Percentiles rank a stretch among this genome's conserved stretches.
Conservation (phyloP, 768 basidiomycete species). For the Amyloporia xantha region DNA sequence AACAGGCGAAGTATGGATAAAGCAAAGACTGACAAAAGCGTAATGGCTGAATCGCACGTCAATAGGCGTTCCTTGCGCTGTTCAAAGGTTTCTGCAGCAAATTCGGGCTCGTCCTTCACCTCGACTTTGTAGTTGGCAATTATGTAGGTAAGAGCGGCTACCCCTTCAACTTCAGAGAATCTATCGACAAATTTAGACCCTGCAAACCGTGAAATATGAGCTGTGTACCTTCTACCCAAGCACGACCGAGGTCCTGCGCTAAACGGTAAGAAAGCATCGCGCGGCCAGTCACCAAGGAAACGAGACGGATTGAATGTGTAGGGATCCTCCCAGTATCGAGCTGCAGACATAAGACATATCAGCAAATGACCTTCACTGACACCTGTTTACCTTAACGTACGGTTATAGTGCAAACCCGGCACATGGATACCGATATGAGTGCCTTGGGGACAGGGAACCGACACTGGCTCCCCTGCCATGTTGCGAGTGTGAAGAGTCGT, state of each 20-base stretch:
- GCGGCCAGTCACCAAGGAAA: slow-evolving; percentile 47
- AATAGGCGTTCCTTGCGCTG: slow-evolving; percentile 30
- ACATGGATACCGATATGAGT: slow-evolving; percentile 21
- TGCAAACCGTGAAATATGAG: not conserved
- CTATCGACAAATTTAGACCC: too few species aligned
- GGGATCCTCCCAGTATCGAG: slow-evolving; percentile 34
- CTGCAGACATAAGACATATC: too few species aligned
- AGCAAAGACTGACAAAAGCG: slow-evolving; percentile 18
- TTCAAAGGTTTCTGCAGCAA: slow-evolving; percentile 40
- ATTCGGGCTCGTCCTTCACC: slow-evolving; percentile 22
- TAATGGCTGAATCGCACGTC: slow-evolving; percentile 12
- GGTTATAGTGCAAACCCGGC: slow-evolving; percentile 28
- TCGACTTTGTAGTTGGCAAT: slow-evolving; percentile 41
- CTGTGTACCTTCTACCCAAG: slow-evolving; percentile 34
- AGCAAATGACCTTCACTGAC: too few species aligned
- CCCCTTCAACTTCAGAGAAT: slow-evolving; percentile 45
- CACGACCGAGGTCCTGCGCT: slow-evolving; percentile 41
- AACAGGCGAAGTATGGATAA: not conserved
- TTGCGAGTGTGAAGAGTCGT: slow-evolving; percentile 20
- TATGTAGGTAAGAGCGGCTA: slow-evolving; percentile 44
- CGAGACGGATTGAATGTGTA: slow-evolving; percentile 32
- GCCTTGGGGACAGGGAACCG: slow-evolving; percentile 23
- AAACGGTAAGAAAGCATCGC: slow-evolving; percentile 51
- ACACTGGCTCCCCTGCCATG: slow-evolving; percentile 19
- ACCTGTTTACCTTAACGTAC: slow-evolving; percentile 20